phyloP scores from a whole-genome alignment of 2,329 filamentous ascomycete species.

The Furcasterigmium furcatum region DNA sequence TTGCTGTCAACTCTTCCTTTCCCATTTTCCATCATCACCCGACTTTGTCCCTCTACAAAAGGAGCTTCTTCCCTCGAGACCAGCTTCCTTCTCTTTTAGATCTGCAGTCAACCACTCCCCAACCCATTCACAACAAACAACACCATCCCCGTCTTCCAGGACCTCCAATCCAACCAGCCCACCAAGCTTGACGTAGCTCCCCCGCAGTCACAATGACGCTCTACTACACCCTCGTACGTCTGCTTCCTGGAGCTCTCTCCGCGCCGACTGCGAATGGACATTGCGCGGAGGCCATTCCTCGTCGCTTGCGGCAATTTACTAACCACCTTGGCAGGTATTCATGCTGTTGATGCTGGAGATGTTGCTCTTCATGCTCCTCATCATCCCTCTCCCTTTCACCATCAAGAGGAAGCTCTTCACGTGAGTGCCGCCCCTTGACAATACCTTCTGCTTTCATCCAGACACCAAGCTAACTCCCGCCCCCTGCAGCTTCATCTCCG shows the following conservation, averaged over 20 bases:
- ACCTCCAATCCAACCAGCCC: conserved; percentile 7
- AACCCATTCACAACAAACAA: not conserved
- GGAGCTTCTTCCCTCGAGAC: not conserved
- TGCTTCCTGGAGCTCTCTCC: not conserved
- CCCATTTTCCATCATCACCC: not conserved
- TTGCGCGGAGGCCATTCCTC: not conserved
- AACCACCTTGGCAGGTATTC: conserved; percentile 62
- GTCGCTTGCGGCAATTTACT: not conserved
- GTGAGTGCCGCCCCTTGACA: conserved; percentile 33
- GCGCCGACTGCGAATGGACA: not conserved
- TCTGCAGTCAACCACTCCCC: not conserved
- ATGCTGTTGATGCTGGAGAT: conserved; percentile 80
- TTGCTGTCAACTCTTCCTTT: not conserved
- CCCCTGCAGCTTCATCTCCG: conserved; percentile 77
- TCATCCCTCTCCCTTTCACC: conserved; percentile 85
- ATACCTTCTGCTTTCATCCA: not conserved
- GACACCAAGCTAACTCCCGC: conserved; percentile 3
- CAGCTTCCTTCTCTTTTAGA: too few relatives aligned
- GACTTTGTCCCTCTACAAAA: not conserved
- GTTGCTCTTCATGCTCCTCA: conserved; percentile 73
- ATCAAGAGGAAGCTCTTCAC: conserved; percentile 81
- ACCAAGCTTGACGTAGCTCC: conserved; percentile 5
- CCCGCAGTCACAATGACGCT: conserved; percentile 47
- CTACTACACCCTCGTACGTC: conserved; percentile 52
- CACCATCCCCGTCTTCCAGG: not conserved